Evolutionary conservation across 139 green algal genomes (phyloP).

Genomic region (Closterium sp.): DNA sequence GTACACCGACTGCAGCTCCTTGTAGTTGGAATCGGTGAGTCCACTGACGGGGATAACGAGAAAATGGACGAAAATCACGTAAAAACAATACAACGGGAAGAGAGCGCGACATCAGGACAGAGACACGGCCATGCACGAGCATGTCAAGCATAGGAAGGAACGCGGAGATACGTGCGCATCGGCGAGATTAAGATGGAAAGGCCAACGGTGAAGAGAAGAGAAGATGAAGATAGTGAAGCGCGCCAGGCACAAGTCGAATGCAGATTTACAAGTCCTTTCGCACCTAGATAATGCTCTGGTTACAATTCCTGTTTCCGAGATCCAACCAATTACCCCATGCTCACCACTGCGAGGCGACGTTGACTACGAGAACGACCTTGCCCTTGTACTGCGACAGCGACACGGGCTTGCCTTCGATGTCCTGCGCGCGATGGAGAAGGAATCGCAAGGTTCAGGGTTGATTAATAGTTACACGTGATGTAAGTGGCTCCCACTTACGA

Average conservation of each 20-base stretch:
- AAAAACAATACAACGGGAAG: too few species aligned
- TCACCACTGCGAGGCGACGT: slow-evolving; percentile 51
- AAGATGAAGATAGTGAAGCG: too few species aligned
- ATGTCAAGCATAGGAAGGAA: too few species aligned
- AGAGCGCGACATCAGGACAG: background rate
- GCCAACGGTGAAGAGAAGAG: too few species aligned
- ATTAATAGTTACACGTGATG: background rate
- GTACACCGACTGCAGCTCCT: slow-evolving; percentile 53
- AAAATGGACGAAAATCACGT: background rate
- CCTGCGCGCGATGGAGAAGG: slow-evolving; percentile 10
- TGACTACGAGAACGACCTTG: slow-evolving; percentile 56
- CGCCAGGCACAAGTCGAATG: too few species aligned
- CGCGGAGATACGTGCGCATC: too few species aligned
- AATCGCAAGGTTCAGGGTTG: background rate
- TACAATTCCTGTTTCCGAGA: too few species aligned
- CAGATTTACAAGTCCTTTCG: too few species aligned
- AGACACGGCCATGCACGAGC: too few species aligned
- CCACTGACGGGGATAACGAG: slow-evolving; percentile 27
- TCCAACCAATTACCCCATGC: background rate
- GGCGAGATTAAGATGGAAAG: too few species aligned
- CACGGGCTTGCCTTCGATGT: slow-evolving; percentile 54
- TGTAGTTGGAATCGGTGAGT: slow-evolving; percentile 56
- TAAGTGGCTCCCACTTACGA: too few species aligned
- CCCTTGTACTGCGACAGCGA: slow-evolving; percentile 52
- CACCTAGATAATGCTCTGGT: too few species aligned